Conservation (phyloP, 306 rosid genomes). For the Ochetophila trinervis region DNA sequence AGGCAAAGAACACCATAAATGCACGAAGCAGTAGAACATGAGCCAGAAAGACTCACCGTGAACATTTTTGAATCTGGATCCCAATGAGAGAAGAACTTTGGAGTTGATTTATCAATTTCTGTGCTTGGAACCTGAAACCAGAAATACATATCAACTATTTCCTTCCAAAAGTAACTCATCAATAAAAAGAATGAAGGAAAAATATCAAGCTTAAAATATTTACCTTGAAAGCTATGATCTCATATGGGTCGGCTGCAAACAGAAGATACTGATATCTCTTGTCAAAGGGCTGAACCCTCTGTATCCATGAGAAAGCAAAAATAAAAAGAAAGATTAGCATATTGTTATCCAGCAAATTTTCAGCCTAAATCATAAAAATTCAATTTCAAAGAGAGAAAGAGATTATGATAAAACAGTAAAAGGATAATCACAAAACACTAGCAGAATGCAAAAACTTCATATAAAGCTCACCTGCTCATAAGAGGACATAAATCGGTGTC, state of each 20-base stretch:
- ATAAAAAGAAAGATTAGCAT: conserved; percentile 10
- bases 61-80: conserved; percentile 98
- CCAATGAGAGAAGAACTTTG: conserved; percentile 96
- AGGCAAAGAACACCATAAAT: not conserved
- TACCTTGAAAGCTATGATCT: conserved; percentile 92
- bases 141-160: conserved; percentile 12
- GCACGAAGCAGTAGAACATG: conserved; percentile 5
- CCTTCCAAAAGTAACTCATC: not conserved
- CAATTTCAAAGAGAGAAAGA: not conserved
- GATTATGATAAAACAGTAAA: no score
- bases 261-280: conserved; percentile 81
- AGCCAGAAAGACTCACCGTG: conserved; percentile 52
- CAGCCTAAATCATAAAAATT: not conserved
- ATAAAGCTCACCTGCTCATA: conserved; percentile 69
- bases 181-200: not conserved
- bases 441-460: not conserved
- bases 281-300: conserved; percentile 83
- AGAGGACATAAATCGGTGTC: conserved; percentile 96
- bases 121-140: conserved; percentile 84
- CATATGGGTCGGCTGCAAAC: conserved; percentile 94
- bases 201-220: not conserved
- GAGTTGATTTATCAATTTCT: conserved; percentile 89
- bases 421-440: no score
- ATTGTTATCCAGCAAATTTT: conserved; percentile 3
- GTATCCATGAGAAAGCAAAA: conserved; percentile 21